Percentiles rank a stretch among this genome's conserved stretches.
These are phyloP conservation scores for Rhytidiadelphus loreus DNA, from an alignment of 225 moss, liverwort and hornwort genomes.

Conservation along the genomic window DNA sequence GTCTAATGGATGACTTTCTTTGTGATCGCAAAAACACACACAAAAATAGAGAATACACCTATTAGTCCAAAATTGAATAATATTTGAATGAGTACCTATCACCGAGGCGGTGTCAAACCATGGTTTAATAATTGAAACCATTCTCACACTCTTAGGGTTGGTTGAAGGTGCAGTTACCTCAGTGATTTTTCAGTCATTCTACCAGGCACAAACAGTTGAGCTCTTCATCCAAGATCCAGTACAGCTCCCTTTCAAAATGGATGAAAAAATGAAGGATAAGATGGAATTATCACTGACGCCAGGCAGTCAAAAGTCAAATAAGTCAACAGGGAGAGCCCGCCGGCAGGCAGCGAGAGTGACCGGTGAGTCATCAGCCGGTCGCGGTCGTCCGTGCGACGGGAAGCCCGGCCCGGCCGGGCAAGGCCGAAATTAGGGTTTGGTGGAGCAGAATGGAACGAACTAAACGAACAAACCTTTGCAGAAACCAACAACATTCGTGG, in stretches of 20 bases:
- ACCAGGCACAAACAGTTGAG: neutral
- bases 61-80: neutral
- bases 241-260: neutral
- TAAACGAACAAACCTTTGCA: neutral
- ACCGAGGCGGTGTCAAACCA: fast-evolving
- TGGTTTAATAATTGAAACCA: neutral
- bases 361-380: neutral
- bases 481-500: neutral
- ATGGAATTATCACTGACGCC: neutral
- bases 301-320: neutral
- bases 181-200: neutral
- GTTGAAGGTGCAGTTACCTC: neutral
- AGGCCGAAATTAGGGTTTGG: neutral
- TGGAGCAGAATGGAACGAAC: neutral
- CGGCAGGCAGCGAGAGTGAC: neutral
- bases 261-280: neutral
- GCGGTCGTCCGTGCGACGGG: no score
- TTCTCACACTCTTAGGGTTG: neutral
- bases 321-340: neutral
- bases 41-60: no score
- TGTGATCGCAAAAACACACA: no score
- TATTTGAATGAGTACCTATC: neutral
- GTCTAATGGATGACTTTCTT: no score
- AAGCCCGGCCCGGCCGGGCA: neutral
- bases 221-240: neutral